Conservation (phyloP, 257 asterid genomes). For the Solanum appendiculatum region DNA sequence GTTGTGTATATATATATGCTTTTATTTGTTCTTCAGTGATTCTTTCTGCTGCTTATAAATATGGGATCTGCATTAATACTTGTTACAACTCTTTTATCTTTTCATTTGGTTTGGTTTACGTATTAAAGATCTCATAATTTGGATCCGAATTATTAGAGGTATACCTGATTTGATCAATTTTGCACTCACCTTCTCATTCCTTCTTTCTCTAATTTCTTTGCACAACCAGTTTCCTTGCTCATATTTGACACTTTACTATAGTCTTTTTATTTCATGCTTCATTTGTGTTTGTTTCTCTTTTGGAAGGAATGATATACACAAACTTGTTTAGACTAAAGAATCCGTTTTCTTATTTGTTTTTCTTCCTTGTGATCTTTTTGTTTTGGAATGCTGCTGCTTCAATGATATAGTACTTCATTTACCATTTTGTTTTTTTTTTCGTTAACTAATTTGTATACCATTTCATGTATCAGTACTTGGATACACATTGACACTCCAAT, state of each 20-base stretch:
- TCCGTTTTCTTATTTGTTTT: background rate
- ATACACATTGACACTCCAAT: background rate
- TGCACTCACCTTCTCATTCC: background rate
- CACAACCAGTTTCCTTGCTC: background rate
- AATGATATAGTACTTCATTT: background rate
- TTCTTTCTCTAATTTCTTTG: background rate
- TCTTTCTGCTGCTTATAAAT: constrained; percentile 1
- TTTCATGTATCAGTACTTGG: background rate
- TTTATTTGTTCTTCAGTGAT: constrained; percentile 15
- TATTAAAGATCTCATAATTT: background rate
- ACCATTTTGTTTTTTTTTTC: background rate
- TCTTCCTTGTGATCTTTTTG: background rate
- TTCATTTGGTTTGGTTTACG: background rate
- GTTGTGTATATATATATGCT: constrained; percentile 13
- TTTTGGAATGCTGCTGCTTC: background rate
- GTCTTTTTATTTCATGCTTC: background rate
- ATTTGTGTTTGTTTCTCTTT: background rate
- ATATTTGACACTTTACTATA: background rate
- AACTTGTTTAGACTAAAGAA: background rate
- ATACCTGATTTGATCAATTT: background rate
- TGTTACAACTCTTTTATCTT: background rate
- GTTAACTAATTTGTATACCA: background rate
- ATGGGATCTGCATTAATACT: background rate
- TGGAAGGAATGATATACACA: background rate
- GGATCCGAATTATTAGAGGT: background rate